Evolutionary conservation across 2,329 filamentous ascomycete species (phyloP).

Genomic region (Penicillium verrucosum): DNA sequence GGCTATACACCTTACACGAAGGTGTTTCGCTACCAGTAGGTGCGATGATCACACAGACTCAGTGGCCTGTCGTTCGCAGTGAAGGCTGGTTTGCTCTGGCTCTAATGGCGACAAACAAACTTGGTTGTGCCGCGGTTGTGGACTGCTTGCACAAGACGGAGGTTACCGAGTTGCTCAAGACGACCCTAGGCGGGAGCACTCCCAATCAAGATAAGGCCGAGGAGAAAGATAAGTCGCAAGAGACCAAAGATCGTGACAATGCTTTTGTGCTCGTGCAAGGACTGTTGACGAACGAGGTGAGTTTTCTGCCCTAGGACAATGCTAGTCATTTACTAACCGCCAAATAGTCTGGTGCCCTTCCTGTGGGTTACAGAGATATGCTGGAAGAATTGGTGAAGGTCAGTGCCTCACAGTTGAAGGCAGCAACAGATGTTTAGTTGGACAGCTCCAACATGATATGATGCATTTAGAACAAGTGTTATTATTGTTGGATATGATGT

Average conservation of each 20-base stretch:
- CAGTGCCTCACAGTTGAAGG: conserved; percentile 23
- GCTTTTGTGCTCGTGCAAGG: conserved; percentile 39
- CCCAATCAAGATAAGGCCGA: conserved; percentile 15
- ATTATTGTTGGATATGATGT: not conserved
- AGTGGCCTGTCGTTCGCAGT: conserved; percentile 48
- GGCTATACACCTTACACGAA: conserved; percentile 36
- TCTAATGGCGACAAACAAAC: conserved; percentile 41
- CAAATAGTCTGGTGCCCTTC: conserved; percentile 30
- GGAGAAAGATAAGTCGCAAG: conserved; percentile 23
- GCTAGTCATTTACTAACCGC: conserved; percentile 19
- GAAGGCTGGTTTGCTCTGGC: conserved; percentile 51
- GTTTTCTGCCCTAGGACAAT: conserved; percentile 12
- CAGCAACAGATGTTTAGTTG: not conserved
- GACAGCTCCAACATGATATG: not conserved
- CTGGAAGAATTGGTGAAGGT: conserved; percentile 30
- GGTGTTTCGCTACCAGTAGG: conserved; percentile 40
- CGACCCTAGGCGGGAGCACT: conserved; percentile 25
- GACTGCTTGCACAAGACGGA: conserved; percentile 37
- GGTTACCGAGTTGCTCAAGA: conserved; percentile 34
- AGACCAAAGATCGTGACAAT: conserved; percentile 42
- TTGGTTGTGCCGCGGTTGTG: conserved; percentile 34
- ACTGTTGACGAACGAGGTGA: conserved; percentile 40
- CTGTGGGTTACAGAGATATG: conserved; percentile 24
- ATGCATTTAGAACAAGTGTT: not conserved
- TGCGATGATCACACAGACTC: conserved; percentile 45